Evolutionary conservation across 2,329 filamentous ascomycete genomes (phyloP), one percentile per base, ranked within the genome.

Genomic region (Cadophora luteo-olivacea): DNA sequence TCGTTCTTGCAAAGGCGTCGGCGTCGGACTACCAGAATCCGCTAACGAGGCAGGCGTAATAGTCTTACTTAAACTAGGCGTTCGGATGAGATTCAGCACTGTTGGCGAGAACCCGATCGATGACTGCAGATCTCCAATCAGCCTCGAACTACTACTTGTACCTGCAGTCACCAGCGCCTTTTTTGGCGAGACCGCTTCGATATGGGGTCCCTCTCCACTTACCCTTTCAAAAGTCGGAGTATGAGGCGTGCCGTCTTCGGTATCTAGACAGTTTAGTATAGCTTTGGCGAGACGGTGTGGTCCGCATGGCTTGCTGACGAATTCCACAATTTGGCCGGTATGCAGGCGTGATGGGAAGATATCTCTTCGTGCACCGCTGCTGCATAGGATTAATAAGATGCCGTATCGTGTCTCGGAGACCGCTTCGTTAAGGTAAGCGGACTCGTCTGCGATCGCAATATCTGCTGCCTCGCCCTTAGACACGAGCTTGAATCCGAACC

Each of bases 241-340:
- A 33, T 29, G 32, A 58, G 65, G 61, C 6, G 48, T 51, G 25
- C 67, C 62, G 36, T 72, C 69, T 68, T 73, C 70, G 3, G 69
- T 52, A 58, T 75, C 73, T 22, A 75, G 67, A 49, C 72, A 72
- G 38, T 72, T 73, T 33, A 75, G 61, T 29, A 75, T 64, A 7
- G 71, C 72, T 64, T 72, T 74, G n/a, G 71, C 69, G 8, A 75
- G 73, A 12, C 72, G 69, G 65, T 75, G 72, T 5, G 73, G 73
- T 9, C 73, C 73, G 48, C 69, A 74, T 9, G 72, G 73, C 55
- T 72, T 75, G 66, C 73, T 71, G 25, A 73, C 67, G 29, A 73
- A 73, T 57, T 75, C 73, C 11, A 75, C 61, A 0, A 64, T 64
- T 51, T 74, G 70, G 5, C 68, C 70, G 8, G 41, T 52, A 22